phyloP scores from a whole-genome alignment of 495 filamentous ascomycete genomes.

The Neurospora sp. region DNA sequence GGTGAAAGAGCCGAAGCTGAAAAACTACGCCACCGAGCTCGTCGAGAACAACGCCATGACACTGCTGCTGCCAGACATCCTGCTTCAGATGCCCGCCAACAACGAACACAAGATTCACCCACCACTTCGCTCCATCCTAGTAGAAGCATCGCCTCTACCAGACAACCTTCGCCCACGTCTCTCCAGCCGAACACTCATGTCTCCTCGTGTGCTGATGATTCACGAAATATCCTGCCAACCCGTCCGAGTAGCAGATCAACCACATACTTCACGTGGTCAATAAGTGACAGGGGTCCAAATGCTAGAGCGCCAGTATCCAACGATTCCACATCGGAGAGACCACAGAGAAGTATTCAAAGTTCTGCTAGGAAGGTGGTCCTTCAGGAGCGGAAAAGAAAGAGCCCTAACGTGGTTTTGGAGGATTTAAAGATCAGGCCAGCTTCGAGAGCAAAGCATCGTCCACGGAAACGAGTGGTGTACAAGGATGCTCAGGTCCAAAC shows the following conservation, averaged over 20 bases:
- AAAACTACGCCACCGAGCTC: not conserved
- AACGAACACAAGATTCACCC: not conserved
- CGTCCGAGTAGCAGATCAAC: conserved; percentile 8
- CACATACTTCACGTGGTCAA: conserved; percentile 25
- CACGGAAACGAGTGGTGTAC: not conserved
- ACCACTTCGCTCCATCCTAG: not conserved
- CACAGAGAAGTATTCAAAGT: not conserved
- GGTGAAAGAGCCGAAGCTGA: not conserved
- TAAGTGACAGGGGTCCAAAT: conserved; percentile 2
- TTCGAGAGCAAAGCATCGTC: not conserved
- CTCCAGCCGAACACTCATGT: not conserved
- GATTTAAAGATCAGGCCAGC: not conserved
- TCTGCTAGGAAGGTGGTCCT: not conserved
- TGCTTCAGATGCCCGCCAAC: not conserved
- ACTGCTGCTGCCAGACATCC: not conserved
- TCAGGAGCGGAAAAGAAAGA: not conserved
- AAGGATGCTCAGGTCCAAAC: not conserved
- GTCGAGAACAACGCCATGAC: not conserved
- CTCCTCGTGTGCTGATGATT: not conserved
- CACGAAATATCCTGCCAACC: not conserved
- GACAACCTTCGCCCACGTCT: not conserved
- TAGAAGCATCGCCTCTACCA: not conserved
- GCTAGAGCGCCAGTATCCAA: not conserved
- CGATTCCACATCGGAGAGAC: not conserved
- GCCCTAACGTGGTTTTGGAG: not conserved